Evolutionary conservation across 2,329 filamentous ascomycete species (phyloP), one percentile per base, ranked within the genome.

Genomic region (Chaetomiaceae sp.): DNA sequence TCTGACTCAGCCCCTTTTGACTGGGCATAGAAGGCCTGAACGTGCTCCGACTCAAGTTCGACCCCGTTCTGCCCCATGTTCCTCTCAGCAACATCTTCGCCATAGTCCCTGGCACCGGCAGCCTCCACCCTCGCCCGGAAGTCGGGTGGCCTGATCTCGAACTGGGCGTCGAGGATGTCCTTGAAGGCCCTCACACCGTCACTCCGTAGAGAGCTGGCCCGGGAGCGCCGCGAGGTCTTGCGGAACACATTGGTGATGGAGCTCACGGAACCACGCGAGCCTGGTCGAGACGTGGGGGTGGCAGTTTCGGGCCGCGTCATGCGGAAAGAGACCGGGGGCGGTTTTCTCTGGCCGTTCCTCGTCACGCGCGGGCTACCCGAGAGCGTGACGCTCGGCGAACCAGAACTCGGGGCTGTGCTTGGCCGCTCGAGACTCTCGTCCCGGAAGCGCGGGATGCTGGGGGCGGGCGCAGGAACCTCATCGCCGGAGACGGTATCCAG

Each of bases 21-120:
- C 12, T 55, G 58, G 9, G 68, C 61, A 56, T 75, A 72, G 27
- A 71, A 73, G 2, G 68, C 67, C 23, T 67, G 65, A 0, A 70
- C 68, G 11, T 66, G 68, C 11, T 63, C 51, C 2, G 69, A 71
- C 7, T 66, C 60, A 6, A 72, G 56, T 47, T 71, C 60, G 33
- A 65, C 56, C 1, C 63, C 61, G 40, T 71, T 76, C 22, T 70
- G 64, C 4, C 65, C 67, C 42, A 82, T 70, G 56, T 86, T 86
- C 31, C 83, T 73, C 58, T 84, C 81, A 1, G 81, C 82, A 1
- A 85, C 81, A 63, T 85, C 82, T 63, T 87, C 84, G n/a, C 78
- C 82, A 59, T 82, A 84, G 46, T 80, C 75, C 39, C 74, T 72
- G 0, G 71, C 69, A 1, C 80, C 81, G 0, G 77, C 64, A 1